A percentile compares a stretch with the other conserved stretches of the same genome.
These are phyloP conservation scores for Acacia confusa DNA, from an alignment of 306 rosid genomes.

Conservation along the genomic window DNA sequence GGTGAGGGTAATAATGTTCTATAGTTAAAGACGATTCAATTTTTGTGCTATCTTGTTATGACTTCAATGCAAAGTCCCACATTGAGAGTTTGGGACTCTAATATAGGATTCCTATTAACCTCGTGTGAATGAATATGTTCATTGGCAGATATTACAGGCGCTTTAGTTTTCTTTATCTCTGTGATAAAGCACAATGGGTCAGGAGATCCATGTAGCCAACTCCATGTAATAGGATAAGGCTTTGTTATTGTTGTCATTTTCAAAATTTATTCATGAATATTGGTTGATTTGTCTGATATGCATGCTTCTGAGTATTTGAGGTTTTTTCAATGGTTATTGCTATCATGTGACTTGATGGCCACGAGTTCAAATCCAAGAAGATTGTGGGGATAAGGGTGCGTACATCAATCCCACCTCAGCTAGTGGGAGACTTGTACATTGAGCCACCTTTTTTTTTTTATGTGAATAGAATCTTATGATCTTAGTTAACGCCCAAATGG, in stretches of 20 bases:
- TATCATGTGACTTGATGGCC: no score
- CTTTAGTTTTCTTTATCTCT: background rate
- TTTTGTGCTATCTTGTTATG: background rate
- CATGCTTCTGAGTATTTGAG: background rate
- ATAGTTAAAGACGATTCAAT: background rate
- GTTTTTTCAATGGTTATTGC: background rate
- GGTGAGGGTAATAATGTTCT: conserved; percentile 44
- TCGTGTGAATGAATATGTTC: conserved; percentile 7
- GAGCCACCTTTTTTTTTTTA: no score
- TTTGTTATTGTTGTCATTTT: no score
- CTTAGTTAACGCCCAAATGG: background rate
- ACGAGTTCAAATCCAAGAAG: background rate
- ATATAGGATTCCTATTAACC: background rate
- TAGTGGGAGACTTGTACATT: no score
- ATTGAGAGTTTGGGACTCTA: background rate
- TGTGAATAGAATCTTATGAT: background rate
- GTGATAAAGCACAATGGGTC: no score
- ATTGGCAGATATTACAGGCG: background rate
- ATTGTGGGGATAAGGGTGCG: no score
- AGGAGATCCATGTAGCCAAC: no score
- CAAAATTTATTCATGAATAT: background rate
- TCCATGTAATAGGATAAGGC: no score
- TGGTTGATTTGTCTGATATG: background rate
- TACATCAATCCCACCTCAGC: no score
- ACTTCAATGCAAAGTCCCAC: background rate